These are phyloP conservation scores for Colletotrichum endophyticum DNA, from an alignment of 2,329 filamentous ascomycete genomes.

Conservation along the genomic window DNA sequence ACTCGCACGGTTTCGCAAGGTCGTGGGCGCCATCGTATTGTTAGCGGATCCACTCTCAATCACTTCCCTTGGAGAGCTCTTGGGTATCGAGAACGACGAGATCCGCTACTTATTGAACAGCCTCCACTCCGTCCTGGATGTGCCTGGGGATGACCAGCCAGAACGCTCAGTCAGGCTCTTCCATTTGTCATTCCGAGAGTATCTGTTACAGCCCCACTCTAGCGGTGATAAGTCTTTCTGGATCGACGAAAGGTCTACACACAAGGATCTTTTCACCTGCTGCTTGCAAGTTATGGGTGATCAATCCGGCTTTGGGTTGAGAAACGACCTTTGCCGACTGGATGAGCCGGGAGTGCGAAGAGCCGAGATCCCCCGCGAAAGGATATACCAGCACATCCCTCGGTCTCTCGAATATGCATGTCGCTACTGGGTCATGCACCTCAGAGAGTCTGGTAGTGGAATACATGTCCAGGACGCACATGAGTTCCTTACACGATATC, in stretches of 20 bases:
- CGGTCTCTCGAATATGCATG: background rate
- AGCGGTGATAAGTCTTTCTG: accelerated
- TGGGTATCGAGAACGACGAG: accelerated
- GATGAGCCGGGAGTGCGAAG: background rate
- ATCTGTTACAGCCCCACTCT: background rate
- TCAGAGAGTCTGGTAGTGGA: background rate
- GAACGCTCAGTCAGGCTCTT: background rate
- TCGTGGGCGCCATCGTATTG: background rate
- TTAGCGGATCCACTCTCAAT: background rate
- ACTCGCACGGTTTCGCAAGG: background rate
- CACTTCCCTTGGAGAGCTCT: accelerated
- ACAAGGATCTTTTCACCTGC: background rate
- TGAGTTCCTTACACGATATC: background rate
- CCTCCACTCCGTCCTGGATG: background rate
- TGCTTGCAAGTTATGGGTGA: background rate
- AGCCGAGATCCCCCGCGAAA: background rate
- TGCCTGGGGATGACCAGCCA: background rate
- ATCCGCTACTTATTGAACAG: background rate
- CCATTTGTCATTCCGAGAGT: background rate
- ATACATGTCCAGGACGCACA: accelerated
- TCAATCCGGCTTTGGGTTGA: background rate
- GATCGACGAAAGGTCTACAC: background rate
- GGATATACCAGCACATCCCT: background rate
- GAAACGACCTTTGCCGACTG: background rate
- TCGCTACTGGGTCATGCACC: background rate